Conservation (phyloP, 2,329 filamentous ascomycete genomes). For the Monosporascus sp. region DNA sequence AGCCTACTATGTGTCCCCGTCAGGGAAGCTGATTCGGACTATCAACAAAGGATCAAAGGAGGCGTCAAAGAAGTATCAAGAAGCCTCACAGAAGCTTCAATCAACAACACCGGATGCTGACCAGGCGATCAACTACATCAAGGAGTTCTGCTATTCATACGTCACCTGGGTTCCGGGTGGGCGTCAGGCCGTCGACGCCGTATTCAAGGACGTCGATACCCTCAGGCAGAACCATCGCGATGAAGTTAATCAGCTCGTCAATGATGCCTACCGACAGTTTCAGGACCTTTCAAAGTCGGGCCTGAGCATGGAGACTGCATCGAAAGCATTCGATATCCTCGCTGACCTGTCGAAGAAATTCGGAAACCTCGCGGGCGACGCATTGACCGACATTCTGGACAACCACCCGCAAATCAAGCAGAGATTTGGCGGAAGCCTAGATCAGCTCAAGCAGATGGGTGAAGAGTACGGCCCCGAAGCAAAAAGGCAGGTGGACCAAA, state of each 20-base stretch:
- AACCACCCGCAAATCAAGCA: conserved; percentile 71
- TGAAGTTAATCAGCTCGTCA: conserved; percentile 65
- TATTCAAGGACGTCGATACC: conserved; percentile 66
- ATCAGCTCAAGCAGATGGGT: conserved; percentile 64
- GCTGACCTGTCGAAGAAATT: conserved; percentile 57
- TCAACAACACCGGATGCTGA: conserved; percentile 60
- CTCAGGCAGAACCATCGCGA: conserved; percentile 62
- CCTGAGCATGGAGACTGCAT: conserved; percentile 57
- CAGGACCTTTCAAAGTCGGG: conserved; percentile 55
- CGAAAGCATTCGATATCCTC: conserved; percentile 57
- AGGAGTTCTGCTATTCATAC: conserved; percentile 62
- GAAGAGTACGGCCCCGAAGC: conserved; percentile 69
- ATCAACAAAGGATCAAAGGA: conserved; percentile 46
- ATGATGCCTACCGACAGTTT: conserved; percentile 62
- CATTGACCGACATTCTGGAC: conserved; percentile 59
- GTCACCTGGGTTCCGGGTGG: conserved; percentile 68
- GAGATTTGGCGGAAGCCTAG: conserved; percentile 62
- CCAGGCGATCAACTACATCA: conserved; percentile 61
- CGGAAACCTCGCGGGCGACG: conserved; percentile 56
- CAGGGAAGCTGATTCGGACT: conserved; percentile 34
- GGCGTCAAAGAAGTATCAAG: conserved; percentile 56
- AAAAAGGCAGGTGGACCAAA: conserved; percentile 70
- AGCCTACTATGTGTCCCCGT: conserved; percentile 38
- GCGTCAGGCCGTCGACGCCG: conserved; percentile 59
- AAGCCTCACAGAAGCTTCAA: conserved; percentile 55